Evolutionary conservation across 2,329 filamentous ascomycete genomes (phyloP), one percentile per base, ranked within the genome.

Genomic region (Trichoderma brevicompactum): DNA sequence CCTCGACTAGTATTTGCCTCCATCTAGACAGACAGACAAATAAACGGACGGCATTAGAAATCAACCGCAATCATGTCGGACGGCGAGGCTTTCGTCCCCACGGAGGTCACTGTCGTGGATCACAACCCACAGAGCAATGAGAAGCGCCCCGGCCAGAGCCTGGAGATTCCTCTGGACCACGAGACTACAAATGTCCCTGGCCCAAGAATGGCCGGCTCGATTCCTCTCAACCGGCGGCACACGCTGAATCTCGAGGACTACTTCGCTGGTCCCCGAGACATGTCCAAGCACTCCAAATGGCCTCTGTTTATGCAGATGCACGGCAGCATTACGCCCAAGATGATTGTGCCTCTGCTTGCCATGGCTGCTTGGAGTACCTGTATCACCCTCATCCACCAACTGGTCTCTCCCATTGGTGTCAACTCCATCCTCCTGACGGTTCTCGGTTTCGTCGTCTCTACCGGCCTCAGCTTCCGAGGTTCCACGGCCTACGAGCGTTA

Each of bases 391-490:
- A 79, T 91, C 70, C 81, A 79, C 12, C 70, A 80, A 64, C 78
- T 78, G 55, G 77, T 83, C 12, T 74, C 82, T 67, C 59, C 15
- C 0, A 58, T 78, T 4, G 73, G 72, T 17, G 75, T 79, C 50
- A 68, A 78, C 66, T 77, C 77, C 0, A 76, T 79, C 38, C 81
- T 93, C 19, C 82, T 94, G 61, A 93, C 90, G 1, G 87, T 94
- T 60, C 85, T 90, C 50, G 91, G 91, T 89, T 93, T 94, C 79
- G 89, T 94, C 66, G 90, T 94, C 75, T 88, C 88, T 85, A 79
- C 94, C 66, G 85, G 88, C n/a, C 82, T 94, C 40, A 92, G 89
- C 1, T 92, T 94, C 79, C 87, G 91, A 66, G 91, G 85, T 68
- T 88, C 89, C 2, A 92, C 90, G 7, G 91, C 91, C 9, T 94